Evolutionary conservation across 305 asterid species (phyloP), one percentile per base, ranked within the genome.

Genomic region (Striga hermonthica): DNA sequence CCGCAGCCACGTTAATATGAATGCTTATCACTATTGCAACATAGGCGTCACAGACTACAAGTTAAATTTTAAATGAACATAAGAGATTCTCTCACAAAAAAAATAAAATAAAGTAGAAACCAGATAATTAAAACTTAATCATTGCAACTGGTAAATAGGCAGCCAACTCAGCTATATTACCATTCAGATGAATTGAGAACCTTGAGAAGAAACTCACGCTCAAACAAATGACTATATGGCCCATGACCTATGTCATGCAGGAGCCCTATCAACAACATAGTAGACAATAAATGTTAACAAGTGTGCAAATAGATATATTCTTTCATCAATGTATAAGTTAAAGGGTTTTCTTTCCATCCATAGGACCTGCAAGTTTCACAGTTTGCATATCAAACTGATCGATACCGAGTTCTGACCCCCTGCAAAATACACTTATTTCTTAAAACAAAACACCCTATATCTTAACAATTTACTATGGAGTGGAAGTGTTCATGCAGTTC

Each of bases 181-280:
- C 97, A 92, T 67, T 82, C 83, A 59, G 81, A 78, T 58, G 84
- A 90, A 56, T 60, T 50, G 64, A 67, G 66, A 76, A 87, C 95
- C 78, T 57, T 74, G 38, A 94, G 97, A 79, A 90, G 90, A 83
- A 92, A 90, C 62, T 90, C 96, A 0, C 84, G 88, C 67, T 92
- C 98, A 82, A 92, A 92, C 78, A 86, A 63, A 82, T 92, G 98
- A 78, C 96, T 92, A 67, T 87, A 84, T 72, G 98, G 97, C 72
- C 98, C 98, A 66, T 92, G 97, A 70, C 98, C 98, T 45, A 92
- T 71, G 79, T 92, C 97, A 74, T 92, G 98, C 75, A 92, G 78
- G 68, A 92, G 91, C 54, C 98, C 96, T 92, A 52, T 41, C 67
- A 76, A 68, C 60, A 64, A 57, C 62, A 57, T 11, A 61, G 55